These are phyloP conservation scores for button mushroom (Agaricus bisporus) DNA, from an alignment of 768 basidiomycete genomes.

Conservation along the genomic window DNA sequence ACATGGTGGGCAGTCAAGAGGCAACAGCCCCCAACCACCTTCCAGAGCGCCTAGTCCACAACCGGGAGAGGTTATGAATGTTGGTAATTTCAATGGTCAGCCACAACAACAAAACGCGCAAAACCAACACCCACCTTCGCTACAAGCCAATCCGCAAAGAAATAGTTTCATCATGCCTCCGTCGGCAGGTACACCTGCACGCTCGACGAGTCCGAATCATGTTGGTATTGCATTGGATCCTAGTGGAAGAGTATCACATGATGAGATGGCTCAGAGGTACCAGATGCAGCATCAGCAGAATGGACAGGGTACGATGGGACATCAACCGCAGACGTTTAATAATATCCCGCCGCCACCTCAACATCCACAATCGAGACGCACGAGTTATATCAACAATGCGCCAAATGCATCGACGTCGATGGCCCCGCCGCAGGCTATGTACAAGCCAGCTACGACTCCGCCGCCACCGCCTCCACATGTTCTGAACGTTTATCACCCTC, in stretches of 20 bases:
- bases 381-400: slow-evolving; percentile 28
- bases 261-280: slow-evolving; percentile 65
- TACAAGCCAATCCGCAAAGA: neutral
- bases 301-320: slow-evolving; percentile 15
- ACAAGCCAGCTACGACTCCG: slow-evolving; percentile 29
- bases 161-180: slow-evolving; percentile 20
- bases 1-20: slow-evolving; percentile 45
- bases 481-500: slow-evolving; percentile 29
- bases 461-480: slow-evolving; percentile 22
- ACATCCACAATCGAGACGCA: slow-evolving; percentile 26
- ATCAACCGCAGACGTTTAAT: slow-evolving; percentile 14
- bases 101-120: neutral
- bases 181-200: slow-evolving; percentile 29
- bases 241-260: slow-evolving; percentile 73
- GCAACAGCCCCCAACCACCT: slow-evolving; percentile 51
- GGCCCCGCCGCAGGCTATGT: slow-evolving; percentile 20
- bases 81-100: neutral
- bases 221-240: slow-evolving; percentile 82
- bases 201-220: slow-evolving; percentile 70
- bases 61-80: slow-evolving; percentile 22
- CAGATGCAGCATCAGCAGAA: slow-evolving; percentile 35
- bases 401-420: slow-evolving; percentile 25
- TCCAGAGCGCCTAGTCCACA: slow-evolving; percentile 54
- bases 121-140: neutral
- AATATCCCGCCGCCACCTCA: slow-evolving; percentile 20